Base-by-base conservation (phyloP, 495 filamentous ascomycete species). In the Clohesyomyces aquaticus region DNA sequence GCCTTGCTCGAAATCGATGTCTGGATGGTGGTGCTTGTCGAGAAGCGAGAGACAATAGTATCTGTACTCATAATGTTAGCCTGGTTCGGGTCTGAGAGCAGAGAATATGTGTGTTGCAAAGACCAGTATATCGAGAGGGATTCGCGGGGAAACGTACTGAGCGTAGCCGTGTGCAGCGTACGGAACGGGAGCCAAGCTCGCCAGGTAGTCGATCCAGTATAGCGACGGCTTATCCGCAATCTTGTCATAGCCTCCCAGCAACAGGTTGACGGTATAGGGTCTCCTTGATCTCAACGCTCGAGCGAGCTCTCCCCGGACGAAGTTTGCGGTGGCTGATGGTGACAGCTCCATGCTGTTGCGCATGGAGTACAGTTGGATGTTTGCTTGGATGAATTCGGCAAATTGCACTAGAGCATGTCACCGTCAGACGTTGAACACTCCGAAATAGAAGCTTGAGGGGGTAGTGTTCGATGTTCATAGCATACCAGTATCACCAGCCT, bases 121-220 rank as follows among this genome's bases (percentile, higher is more conserved):
- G 1, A 23, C 2, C 12, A 12, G 11, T 10, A 19, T 16, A 45
- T 23, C 22, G 22, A 28, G 10, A 6, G 25, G 26, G n/a, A 11
- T 46, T 21, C 3, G 3, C 10, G 51, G 27, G 60, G 62, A 53
- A 61, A 85, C 90, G 59, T 87, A 93, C 87, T 98, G 94, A 32
- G 94, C 95, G 77, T 98, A 98, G 59, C 94, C 94, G 69, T 98
- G 94, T 47, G 95, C 94, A 25, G 94, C 95, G 75, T 98, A 98
- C 65, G 94, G 94, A 28, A 98, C 80, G 14, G 85, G 80, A 1
- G 93, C 94, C 73, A 91, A 78, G 41, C 92, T 87, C 53, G 94
- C 94, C 73, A 98, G 84, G 75, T 98, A 97, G 76, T 98, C 94
- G 61, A 96, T 82, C 94, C 94, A 98, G 85, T 93, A 96, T 59